phyloP scores from a whole-genome alignment of 139 green algal species.

The Choricystis sp. region DNA sequence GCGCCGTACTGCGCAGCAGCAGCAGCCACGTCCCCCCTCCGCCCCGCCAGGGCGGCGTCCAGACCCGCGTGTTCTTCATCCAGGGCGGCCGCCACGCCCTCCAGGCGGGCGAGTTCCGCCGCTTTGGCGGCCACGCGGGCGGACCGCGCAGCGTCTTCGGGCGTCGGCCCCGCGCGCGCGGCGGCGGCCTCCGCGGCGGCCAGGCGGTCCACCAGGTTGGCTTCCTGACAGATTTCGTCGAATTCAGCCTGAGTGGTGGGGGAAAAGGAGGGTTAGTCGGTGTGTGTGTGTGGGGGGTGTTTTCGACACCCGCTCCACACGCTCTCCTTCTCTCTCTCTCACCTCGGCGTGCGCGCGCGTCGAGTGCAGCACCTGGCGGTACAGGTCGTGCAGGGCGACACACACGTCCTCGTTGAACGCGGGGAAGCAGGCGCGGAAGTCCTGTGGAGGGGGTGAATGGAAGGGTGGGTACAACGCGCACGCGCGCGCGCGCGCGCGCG shows the following conservation, averaged over 20 bases:
- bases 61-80: slow-evolving; percentile 8
- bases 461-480: too few relatives aligned
- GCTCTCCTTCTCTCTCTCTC: too few relatives aligned
- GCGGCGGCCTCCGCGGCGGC: slow-evolving; percentile 1
- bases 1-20: slow-evolving; percentile 4
- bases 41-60: slow-evolving; percentile 4
- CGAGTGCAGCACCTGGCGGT: slow-evolving; percentile 8
- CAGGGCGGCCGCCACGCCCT: neutral
- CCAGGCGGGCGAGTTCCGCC: neutral
- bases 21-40: neutral
- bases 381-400: neutral
- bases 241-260: slow-evolving; percentile 8
- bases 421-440: neutral
- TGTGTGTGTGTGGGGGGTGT: neutral
- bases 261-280: neutral
- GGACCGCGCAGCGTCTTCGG: neutral
- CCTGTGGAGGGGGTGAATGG: neutral
- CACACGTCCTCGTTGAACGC: neutral
- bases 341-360: slow-evolving; percentile 2
- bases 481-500: too few relatives aligned
- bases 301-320: too few relatives aligned
- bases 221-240: slow-evolving; percentile 9
- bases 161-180: too few relatives aligned
- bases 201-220: slow-evolving; percentile 10
- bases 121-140: neutral